Conservation (phyloP, 2,329 filamentous ascomycete species). For the Coniella lustricola region DNA sequence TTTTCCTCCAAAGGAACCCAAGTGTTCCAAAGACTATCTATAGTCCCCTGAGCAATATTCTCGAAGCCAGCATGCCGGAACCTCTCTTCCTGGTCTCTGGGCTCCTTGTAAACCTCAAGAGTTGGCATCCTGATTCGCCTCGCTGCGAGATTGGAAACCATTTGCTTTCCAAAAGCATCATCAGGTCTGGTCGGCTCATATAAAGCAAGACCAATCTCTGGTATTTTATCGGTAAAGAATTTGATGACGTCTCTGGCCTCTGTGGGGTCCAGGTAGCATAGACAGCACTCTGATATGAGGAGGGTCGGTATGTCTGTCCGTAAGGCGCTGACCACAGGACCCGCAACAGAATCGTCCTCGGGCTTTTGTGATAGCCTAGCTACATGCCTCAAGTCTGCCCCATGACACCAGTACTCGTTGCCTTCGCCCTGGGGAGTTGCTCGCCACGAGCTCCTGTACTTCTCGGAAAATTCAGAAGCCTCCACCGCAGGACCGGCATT, state of each 20-base stretch:
- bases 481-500: slow-evolving; percentile 20
- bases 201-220: slow-evolving; percentile 54
- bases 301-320: slow-evolving; percentile 64
- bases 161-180: slow-evolving; percentile 83
- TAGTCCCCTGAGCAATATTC: slow-evolving; percentile 33
- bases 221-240: slow-evolving; percentile 52
- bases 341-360: slow-evolving; percentile 16
- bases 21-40: slow-evolving; percentile 60
- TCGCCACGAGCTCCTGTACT: slow-evolving; percentile 30
- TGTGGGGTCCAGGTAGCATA: slow-evolving; percentile 72
- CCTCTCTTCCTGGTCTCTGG: slow-evolving; percentile 61
- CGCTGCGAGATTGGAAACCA: slow-evolving; percentile 81
- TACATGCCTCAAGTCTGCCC: slow-evolving; percentile 63
- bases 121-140: slow-evolving; percentile 82
- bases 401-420: slow-evolving; percentile 50
- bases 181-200: slow-evolving; percentile 85
- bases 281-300: slow-evolving; percentile 88
- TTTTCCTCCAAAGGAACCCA: slow-evolving; percentile 71
- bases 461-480: slow-evolving; percentile 8
- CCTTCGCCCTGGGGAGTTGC: slow-evolving; percentile 30
- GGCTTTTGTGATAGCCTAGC: slow-evolving; percentile 17
- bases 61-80: slow-evolving; percentile 61
- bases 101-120: slow-evolving; percentile 61
- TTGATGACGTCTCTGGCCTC: slow-evolving; percentile 58
- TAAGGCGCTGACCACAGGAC: slow-evolving; percentile 7